Conservation (phyloP, 1,139 yeast genomes). For the Suhomyces terraborum region DNA sequence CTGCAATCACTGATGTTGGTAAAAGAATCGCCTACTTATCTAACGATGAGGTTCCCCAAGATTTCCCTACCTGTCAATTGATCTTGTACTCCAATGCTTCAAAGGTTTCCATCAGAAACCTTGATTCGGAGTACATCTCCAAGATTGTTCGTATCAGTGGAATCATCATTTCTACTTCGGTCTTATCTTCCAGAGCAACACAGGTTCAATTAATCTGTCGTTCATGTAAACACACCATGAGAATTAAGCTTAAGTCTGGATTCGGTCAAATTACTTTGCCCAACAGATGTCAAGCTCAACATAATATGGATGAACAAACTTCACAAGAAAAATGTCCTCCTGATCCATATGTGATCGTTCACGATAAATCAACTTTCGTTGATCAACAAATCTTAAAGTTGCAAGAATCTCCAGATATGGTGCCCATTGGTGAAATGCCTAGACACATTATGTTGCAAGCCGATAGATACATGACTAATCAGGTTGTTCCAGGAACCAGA, state of each 20-base stretch:
- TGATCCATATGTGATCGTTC: constrained; percentile 91
- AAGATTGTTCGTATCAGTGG: constrained; percentile 91
- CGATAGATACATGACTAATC: constrained; percentile 87
- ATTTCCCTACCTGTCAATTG: constrained; percentile 82
- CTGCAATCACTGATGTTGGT: constrained; percentile 89
- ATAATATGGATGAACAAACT: constrained; percentile 44
- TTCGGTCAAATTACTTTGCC: constrained; percentile 84
- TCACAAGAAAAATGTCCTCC: constrained; percentile 74
- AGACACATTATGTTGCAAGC: constrained; percentile 86
- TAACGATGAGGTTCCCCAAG: constrained; percentile 53
- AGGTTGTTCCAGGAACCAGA: constrained; percentile 92
- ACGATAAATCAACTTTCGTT: constrained; percentile 86
- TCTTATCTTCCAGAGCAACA: constrained; percentile 86
- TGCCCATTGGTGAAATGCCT: constrained; percentile 99
- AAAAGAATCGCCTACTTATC: constrained; percentile 70
- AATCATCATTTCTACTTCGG: constrained; percentile 88
- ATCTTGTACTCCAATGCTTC: constrained; percentile 75
- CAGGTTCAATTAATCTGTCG: constrained; percentile 84
- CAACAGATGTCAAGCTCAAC: constrained; percentile 67
- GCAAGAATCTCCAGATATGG: constrained; percentile 97
- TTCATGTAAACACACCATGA: constrained; percentile 78
- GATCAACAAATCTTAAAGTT: constrained; percentile 93
- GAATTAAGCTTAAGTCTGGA: constrained; percentile 66
- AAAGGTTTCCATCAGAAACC: constrained; percentile 69
- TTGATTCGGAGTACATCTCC: constrained; percentile 86